A percentile compares a stretch with the other conserved stretches of the same genome.
phyloP scores from a whole-genome alignment of 2,329 filamentous ascomycete genomes.

The Alternaria ventricosa region DNA sequence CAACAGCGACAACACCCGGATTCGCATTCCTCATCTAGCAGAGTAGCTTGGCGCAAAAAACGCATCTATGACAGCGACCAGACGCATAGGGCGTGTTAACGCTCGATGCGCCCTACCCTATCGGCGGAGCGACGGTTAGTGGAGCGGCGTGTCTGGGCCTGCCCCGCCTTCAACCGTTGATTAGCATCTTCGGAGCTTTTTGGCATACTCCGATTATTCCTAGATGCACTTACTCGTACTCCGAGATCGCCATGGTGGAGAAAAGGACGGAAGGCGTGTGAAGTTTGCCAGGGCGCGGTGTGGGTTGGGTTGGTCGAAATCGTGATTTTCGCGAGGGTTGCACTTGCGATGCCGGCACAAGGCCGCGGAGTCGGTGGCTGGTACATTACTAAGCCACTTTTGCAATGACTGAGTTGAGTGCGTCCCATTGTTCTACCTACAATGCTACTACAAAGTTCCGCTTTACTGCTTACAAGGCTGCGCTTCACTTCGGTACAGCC shows the following conservation, averaged over 20 bases:
- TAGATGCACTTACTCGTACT: not conserved
- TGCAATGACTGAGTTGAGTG: not conserved
- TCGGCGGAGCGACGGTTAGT: not conserved
- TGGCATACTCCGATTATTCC: not conserved
- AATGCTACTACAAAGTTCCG: not conserved
- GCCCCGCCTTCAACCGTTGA: not conserved
- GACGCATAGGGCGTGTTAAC: not conserved
- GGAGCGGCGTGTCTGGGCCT: constrained; percentile 3
- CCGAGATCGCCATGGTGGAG: not conserved
- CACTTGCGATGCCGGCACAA: not conserved
- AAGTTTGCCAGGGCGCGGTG: not conserved
- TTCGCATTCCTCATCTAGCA: not conserved
- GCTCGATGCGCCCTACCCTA: not conserved
- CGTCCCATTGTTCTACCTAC: not conserved
- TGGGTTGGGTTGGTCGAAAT: not conserved
- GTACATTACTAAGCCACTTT: not conserved
- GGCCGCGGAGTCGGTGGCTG: not conserved
- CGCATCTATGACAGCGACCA: not conserved
- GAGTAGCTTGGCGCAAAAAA: constrained; percentile 7
- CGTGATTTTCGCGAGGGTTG: not conserved
- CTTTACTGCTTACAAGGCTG: not conserved
- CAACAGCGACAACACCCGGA: not conserved
- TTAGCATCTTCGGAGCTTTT: constrained; percentile 1
- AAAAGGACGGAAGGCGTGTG: not conserved
- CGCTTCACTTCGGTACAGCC: constrained; percentile 7